phyloP scores from a whole-genome alignment of 768 basidiomycete species.

The Leucogyrophana mollusca region DNA sequence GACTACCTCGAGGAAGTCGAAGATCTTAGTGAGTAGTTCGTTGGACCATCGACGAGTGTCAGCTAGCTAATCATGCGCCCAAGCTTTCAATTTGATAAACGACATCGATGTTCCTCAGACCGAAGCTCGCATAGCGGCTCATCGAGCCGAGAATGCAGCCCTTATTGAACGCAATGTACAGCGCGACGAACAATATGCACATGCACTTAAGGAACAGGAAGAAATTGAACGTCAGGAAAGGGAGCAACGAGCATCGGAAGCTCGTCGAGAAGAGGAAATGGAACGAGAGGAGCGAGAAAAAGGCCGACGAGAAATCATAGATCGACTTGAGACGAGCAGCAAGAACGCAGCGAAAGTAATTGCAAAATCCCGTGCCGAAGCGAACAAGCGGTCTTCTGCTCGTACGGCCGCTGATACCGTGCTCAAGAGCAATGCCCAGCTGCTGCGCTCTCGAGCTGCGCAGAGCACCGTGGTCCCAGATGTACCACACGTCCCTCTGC shows the following conservation, averaged over 20 bases:
- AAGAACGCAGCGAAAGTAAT: conserved; percentile 70
- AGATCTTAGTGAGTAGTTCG: conserved; percentile 64
- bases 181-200: conserved; percentile 75
- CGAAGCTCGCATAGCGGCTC: conserved; percentile 77
- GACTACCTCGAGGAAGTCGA: conserved; percentile 97
- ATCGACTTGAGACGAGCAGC: conserved; percentile 76
- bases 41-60: not conserved
- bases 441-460: conserved; percentile 62
- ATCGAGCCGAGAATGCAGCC: conserved; percentile 78
- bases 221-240: conserved; percentile 73
- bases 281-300: conserved; percentile 77
- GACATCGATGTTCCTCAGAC: conserved; percentile 79
- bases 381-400: conserved; percentile 58
- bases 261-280: conserved; percentile 67
- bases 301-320: conserved; percentile 71
- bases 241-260: conserved; percentile 65
- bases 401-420: conserved; percentile 44
- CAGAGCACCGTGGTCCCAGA: conserved; percentile 70
- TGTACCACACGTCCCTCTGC: conserved; percentile 74
- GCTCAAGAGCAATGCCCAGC: conserved; percentile 44
- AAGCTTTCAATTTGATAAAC: conserved; percentile 95
- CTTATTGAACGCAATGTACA: conserved; percentile 83
- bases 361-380: conserved; percentile 65
- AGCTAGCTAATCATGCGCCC: not conserved
- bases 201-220: conserved; percentile 74